Base-by-base conservation (phyloP, 2,329 filamentous ascomycete species). In the Pseudopyrenochaeta lycopersici region DNA sequence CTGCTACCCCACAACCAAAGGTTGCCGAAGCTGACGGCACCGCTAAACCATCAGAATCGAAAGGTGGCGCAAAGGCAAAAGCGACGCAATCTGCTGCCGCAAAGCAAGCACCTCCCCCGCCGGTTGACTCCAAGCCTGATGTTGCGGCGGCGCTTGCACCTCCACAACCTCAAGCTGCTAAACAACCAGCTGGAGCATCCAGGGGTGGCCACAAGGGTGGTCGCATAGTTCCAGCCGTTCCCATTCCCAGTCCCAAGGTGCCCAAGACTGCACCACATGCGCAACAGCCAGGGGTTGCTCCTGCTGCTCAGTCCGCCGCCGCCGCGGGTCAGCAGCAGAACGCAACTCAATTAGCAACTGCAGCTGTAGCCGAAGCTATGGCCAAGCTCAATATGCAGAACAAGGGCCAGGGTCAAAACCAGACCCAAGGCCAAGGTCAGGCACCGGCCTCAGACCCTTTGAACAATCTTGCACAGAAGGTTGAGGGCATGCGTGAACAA, bases 291-390 rank as follows among this genome's bases (percentile, higher is more conserved):
- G 23, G 23, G 9, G 23, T 9, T 9, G 23, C 78, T 10, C 71
- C 78, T 7, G 72, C 78, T 40, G 78, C 71, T 17, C 52, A 66
- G 18, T 63, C 67, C 33, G 23, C 64, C 6, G 58, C 60, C 10
- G 63, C 63, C n/a, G 62, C 69, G 38, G 68, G 64, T 11, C 68
- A 71, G 39, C 62, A 72, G 39, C 82, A 85, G 58, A 88, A 90
- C 75, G 89, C 90, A 1, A 92, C 90, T 0, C 86, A 89, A 70
- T 86, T 88, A 33, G 90, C 90, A 1, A 88, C 87, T 64, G 90
- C 89, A 27, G 90, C 90, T 7, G 90, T 92, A n/a, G 89, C 90
- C 46, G 85, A 89, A 35, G 90, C 90, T 1, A 92, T 92, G 88
- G 88, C 90, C 1, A 89, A 90, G 68, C 81, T 93, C 20, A 76